Conservation (phyloP, 352 stramenopile genomes). For the Phytophthora hybrid region DNA sequence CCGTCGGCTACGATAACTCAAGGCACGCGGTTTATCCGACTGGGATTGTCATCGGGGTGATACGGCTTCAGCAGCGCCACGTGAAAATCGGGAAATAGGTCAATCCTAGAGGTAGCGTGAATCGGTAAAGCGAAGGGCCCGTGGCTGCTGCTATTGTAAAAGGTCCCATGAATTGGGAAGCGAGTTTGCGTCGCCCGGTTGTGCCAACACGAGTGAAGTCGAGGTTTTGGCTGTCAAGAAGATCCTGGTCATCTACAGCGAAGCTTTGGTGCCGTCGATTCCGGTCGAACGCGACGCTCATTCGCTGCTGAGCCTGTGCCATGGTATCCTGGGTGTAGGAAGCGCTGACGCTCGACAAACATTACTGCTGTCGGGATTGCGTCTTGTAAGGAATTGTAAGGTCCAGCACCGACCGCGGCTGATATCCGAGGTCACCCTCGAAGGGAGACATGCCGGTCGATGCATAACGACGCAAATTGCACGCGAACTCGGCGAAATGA, state of each 20-base stretch:
- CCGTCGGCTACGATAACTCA: neutral
- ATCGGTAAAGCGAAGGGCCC: neutral
- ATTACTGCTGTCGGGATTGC: neutral
- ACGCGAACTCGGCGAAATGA: neutral
- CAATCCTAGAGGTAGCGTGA: neutral
- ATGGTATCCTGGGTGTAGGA: neutral
- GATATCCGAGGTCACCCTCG: neutral
- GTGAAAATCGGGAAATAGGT: neutral
- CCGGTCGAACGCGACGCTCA: neutral
- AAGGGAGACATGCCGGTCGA: neutral
- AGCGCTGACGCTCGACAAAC: neutral
- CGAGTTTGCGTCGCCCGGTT: neutral
- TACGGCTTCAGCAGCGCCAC: neutral
- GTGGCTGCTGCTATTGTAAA: neutral
- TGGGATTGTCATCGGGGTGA: neutral
- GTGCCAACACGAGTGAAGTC: neutral
- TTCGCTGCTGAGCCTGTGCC: neutral
- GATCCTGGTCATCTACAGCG: neutral
- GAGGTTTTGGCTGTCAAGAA: neutral
- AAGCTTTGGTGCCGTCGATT: neutral
- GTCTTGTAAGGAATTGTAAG: neutral
- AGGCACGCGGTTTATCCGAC: neutral
- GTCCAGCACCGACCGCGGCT: neutral
- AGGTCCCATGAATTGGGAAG: neutral
- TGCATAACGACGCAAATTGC: neutral